These are phyloP conservation scores for Royoungia palumana DNA, from an alignment of 768 basidiomycete genomes.

Conservation along the genomic window DNA sequence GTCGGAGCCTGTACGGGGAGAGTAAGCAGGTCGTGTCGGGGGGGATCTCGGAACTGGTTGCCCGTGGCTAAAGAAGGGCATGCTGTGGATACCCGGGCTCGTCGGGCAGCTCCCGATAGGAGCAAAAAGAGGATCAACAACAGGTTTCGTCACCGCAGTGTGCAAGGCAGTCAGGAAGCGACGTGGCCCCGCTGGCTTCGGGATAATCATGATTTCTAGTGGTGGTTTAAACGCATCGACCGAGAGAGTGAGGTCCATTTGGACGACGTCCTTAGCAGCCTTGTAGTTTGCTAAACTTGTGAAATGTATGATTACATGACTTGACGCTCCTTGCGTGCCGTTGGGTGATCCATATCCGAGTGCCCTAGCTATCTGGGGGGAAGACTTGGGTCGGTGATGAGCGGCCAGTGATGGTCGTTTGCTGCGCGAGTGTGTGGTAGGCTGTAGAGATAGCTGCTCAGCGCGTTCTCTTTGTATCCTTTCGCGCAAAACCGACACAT, in stretches of 20 bases:
- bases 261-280: slow-evolving; percentile 78
- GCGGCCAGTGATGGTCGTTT: slow-evolving; percentile 68
- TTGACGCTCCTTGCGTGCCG: slow-evolving; percentile 29
- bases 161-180: slow-evolving; percentile 90
- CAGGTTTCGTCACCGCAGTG: slow-evolving; percentile 82
- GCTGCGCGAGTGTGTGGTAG: slow-evolving; percentile 39
- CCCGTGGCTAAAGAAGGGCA: slow-evolving; percentile 40
- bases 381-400: slow-evolving; percentile 75
- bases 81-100: slow-evolving; percentile 61
- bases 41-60: slow-evolving; percentile 41
- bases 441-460: slow-evolving; percentile 41
- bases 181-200: slow-evolving; percentile 94
- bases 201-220: slow-evolving; percentile 94
- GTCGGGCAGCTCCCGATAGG: slow-evolving; percentile 94
- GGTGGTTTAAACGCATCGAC: slow-evolving; percentile 48
- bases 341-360: slow-evolving; percentile 36
- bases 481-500: slow-evolving; percentile 74
- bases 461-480: slow-evolving; percentile 66
- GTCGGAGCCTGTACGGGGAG: slow-evolving; percentile 59
- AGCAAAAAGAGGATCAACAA: slow-evolving; percentile 85
- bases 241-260: slow-evolving; percentile 47
- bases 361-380: slow-evolving; percentile 69
- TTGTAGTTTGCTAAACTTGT: slow-evolving; percentile 90
- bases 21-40: slow-evolving; percentile 39
- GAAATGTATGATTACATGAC: slow-evolving; percentile 72